These are phyloP conservation scores for Crepidotus sp. DNA, from an alignment of 1,284 basidiomycete species.

Conservation along the genomic window DNA sequence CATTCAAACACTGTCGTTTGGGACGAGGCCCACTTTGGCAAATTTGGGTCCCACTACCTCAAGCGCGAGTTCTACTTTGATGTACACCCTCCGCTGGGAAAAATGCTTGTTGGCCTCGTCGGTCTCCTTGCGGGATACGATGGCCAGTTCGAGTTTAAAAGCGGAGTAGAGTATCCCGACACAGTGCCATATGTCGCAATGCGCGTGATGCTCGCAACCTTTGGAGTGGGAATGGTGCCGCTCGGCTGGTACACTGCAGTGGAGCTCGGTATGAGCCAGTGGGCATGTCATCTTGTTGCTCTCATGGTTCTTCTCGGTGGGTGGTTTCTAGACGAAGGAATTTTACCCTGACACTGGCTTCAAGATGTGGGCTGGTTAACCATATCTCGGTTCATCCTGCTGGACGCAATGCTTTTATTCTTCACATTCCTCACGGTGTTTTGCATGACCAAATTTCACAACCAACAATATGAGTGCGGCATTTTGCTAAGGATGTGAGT, in stretches of 20 bases:
- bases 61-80: conserved; percentile 95
- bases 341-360: background rate
- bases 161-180: conserved; percentile 79
- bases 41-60: conserved; percentile 94
- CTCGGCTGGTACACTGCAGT: conserved; percentile 94
- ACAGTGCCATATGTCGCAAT: conserved; percentile 89
- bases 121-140: conserved; percentile 89
- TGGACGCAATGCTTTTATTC: conserved; percentile 97
- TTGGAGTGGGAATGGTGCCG: conserved; percentile 93
- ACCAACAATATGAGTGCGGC: conserved; percentile 57
- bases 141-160: conserved; percentile 91
- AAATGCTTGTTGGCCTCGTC: conserved; percentile 95
- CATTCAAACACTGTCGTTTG: conserved; percentile 83
- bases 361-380: conserved; percentile 92
- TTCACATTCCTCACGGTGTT: conserved; percentile 97
- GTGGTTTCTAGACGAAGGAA: conserved; percentile 24
- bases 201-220: conserved; percentile 90
- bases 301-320: conserved; percentile 88
- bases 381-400: conserved; percentile 94
- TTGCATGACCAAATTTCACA: conserved; percentile 93
- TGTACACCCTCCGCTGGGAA: conserved; percentile 96
- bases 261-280: conserved; percentile 88
- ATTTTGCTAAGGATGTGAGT: conserved; percentile 2
- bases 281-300: conserved; percentile 86
- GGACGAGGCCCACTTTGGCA: conserved; percentile 99